These are phyloP conservation scores for Colletotrichum filicis DNA, from an alignment of 2,329 filamentous ascomycete genomes.

Conservation along the genomic window DNA sequence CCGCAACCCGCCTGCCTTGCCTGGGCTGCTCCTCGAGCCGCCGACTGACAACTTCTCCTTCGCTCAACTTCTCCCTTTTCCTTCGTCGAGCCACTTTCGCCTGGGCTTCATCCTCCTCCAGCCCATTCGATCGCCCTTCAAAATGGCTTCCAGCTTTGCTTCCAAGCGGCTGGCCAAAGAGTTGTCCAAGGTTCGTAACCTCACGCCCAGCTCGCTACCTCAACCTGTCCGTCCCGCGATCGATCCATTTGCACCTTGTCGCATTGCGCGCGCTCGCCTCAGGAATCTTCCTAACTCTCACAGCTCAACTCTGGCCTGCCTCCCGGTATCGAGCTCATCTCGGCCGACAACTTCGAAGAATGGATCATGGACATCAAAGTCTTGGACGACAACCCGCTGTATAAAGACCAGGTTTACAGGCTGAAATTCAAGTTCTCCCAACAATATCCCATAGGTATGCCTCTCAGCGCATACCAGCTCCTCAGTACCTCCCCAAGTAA, in stretches of 20 bases:
- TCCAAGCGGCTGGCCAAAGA: slow-evolving; percentile 70
- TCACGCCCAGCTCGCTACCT: background rate
- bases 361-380: slow-evolving; percentile 95
- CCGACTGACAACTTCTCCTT: slow-evolving; percentile 4
- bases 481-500: background rate
- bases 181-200: slow-evolving; percentile 60
- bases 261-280: slow-evolving; percentile 2
- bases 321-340: slow-evolving; percentile 81
- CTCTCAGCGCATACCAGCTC: background rate
- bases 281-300: slow-evolving; percentile 14
- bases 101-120: background rate
- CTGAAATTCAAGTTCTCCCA: slow-evolving; percentile 87
- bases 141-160: slow-evolving; percentile 59
- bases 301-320: slow-evolving; percentile 61
- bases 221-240: background rate
- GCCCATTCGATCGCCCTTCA: slow-evolving; percentile 9
- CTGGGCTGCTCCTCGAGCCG: slow-evolving; percentile 5
- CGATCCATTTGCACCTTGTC: background rate
- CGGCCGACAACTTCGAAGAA: slow-evolving; percentile 84
- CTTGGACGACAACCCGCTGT: slow-evolving; percentile 90
- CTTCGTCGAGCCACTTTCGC: background rate
- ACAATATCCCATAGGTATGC: slow-evolving; percentile 88
- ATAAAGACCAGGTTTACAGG: slow-evolving; percentile 81
- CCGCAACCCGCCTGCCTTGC: background rate
- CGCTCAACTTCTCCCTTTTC: background rate